Evolutionary conservation across 208 protist species (phyloP).

Genomic region (Zelonia costaricensis): DNA sequence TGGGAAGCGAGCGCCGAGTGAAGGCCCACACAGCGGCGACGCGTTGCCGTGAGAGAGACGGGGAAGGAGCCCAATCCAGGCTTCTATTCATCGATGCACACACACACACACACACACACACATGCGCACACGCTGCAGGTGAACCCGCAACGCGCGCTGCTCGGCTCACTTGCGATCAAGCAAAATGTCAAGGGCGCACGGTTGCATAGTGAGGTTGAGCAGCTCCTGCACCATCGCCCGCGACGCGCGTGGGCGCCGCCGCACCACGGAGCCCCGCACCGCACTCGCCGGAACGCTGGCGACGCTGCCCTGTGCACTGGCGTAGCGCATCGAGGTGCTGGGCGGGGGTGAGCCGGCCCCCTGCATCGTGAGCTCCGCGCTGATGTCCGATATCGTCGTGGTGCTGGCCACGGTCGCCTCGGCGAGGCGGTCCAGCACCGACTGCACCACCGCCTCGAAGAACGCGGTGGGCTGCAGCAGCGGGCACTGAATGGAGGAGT

Average conservation of each 20-base stretch:
- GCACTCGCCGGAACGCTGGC: not conserved
- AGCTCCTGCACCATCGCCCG: conserved; percentile 62
- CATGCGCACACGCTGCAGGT: not conserved
- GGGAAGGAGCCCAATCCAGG: not conserved
- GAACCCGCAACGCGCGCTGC: too few species aligned
- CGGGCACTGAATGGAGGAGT: conserved; percentile 67
- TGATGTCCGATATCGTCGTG: conserved; percentile 36
- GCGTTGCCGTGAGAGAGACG: not conserved
- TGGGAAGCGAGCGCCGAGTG: too few species aligned
- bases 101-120: not conserved
- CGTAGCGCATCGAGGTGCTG: not conserved
- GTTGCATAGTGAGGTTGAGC: conserved; percentile 72
- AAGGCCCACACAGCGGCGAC: too few species aligned
- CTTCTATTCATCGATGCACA: not conserved
- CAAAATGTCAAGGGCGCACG: conserved; percentile 73
- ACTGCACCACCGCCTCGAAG: conserved; percentile 66
- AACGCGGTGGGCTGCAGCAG: conserved; percentile 37
- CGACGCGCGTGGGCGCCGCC: conserved; percentile 28
- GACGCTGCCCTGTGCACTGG: not conserved
- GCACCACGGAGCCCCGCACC: not conserved
- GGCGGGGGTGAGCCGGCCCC: not conserved
- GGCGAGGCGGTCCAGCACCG: conserved; percentile 58
- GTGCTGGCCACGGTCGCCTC: conserved; percentile 53
- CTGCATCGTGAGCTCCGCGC: conserved; percentile 19
- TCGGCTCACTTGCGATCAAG: conserved; percentile 41